A percentile compares a stretch with the other conserved stretches of the same genome.
phyloP scores from a whole-genome alignment of 352 stramenopile genomes.

The Phytophthora sojae region DNA sequence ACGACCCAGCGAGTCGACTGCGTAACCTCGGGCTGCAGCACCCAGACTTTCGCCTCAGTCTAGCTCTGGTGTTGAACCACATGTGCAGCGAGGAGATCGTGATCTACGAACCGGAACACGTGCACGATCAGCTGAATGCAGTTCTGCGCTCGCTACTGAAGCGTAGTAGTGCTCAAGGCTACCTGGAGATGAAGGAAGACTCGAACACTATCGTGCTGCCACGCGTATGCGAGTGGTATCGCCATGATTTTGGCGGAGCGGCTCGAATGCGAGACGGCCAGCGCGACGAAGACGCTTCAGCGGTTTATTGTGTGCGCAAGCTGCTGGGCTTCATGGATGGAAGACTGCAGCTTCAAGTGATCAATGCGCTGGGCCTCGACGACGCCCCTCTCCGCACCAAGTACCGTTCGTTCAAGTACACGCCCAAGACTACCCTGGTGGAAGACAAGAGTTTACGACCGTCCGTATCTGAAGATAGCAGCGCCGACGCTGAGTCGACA shows the following conservation, averaged over 20 bases:
- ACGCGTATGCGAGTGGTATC: slow-evolving; percentile 81
- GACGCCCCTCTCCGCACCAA: slow-evolving; percentile 60
- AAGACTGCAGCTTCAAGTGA: slow-evolving; percentile 50
- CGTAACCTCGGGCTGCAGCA: slow-evolving; percentile 54
- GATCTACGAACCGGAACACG: slow-evolving; percentile 37
- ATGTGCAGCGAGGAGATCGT: slow-evolving; percentile 20
- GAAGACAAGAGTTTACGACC: slow-evolving; percentile 21
- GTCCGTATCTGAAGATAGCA: background rate
- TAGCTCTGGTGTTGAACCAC: slow-evolving; percentile 76
- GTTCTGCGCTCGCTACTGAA: slow-evolving; percentile 45
- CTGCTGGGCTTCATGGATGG: slow-evolving; percentile 74
- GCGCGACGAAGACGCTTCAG: slow-evolving; percentile 29
- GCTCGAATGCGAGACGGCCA: slow-evolving; percentile 21
- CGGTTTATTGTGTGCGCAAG: slow-evolving; percentile 76
- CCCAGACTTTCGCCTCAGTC: slow-evolving; percentile 81
- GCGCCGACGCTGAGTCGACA: slow-evolving; percentile 1
- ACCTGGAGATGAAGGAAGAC: slow-evolving; percentile 39
- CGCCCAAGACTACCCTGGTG: slow-evolving; percentile 41
- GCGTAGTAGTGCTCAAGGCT: slow-evolving; percentile 29
- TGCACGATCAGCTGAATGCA: slow-evolving; percentile 84
- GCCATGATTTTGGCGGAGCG: slow-evolving; percentile 57
- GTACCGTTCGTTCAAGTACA: slow-evolving; percentile 67
- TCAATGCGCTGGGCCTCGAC: slow-evolving; percentile 52
- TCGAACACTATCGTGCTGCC: slow-evolving; percentile 58
- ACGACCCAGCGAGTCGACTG: slow-evolving; percentile 32